Evolutionary conservation across 225 moss, liverwort and hornwort species (phyloP), one percentile per base, ranked within the genome.

Genomic region (Anthoceros angustus): DNA sequence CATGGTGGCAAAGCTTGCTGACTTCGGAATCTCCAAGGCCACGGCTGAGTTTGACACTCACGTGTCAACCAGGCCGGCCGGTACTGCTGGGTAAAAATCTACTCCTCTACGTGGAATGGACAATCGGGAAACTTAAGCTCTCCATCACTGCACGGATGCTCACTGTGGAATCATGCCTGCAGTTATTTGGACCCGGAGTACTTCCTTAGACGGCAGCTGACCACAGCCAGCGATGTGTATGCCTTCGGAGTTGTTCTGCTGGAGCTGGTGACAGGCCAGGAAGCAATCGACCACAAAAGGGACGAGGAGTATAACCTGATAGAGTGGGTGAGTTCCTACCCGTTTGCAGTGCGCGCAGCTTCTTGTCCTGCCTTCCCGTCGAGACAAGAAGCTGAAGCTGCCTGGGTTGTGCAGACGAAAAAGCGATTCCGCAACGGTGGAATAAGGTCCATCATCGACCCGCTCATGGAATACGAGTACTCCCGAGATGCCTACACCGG

Each of bases 21-120:
- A 55, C 55, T 55, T 55, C 23, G 55, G 55, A 20, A 55, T 55
- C 55, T 55, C 55, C 55, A 55, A 55, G 23, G 55, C 55, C 14
- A 55, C 55, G 18, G 55, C 55, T 15, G 55, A 55, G 55, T 55
- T 55, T 20, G 55, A 55, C 55, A 55, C 55, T 7, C 55, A 55
- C 14, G 55, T 55, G 18, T 55, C 55, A 55, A 55, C 55, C 12
- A 55, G 18, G 55, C 55, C 55, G 23, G 55, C 55, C 23, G 55
- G 55, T 15, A 55, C 55, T 55, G 55, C 55, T 55, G 55, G 55
- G 55, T 55, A 15, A 55, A 12, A 3, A 55, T 46, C 14, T 0
- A 18, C 18, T 48, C 46, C 46, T 48, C 46, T 48, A 6, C 2
- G 4, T 32, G 32, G 32, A 1, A 32, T 32, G 32, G 32, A 32